Conservation (phyloP, 257 asterid species). For the Nicotiana undulata region DNA sequence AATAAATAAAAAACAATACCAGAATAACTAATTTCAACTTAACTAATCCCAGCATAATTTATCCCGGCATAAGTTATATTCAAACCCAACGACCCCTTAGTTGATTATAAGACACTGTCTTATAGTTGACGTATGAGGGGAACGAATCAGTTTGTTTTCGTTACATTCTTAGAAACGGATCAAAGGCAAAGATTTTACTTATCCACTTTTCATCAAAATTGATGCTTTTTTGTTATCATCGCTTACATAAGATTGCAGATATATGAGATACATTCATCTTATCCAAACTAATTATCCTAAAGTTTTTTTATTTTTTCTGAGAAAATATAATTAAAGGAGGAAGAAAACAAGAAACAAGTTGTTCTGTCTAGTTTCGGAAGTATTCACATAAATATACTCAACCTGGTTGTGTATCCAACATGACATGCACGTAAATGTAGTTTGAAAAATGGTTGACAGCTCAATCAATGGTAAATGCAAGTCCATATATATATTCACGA, state of each 20-base stretch:
- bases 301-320: background rate
- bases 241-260: background rate
- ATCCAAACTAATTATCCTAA: background rate
- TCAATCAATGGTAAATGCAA: background rate
- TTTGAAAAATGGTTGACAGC: constrained; percentile 8
- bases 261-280: background rate
- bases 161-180: background rate
- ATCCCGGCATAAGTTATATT: too few relatives aligned
- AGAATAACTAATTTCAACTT: too few relatives aligned
- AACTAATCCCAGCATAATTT: too few relatives aligned
- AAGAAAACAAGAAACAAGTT: background rate
- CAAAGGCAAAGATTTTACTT: background rate
- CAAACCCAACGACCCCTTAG: too few relatives aligned
- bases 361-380: constrained; percentile 11
- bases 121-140: background rate
- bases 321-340: background rate
- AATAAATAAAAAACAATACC: too few relatives aligned
- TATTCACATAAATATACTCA: constrained; percentile 14
- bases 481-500: background rate
- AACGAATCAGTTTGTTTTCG: background rate
- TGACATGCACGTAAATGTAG: background rate
- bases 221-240: background rate
- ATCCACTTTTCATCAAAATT: background rate
- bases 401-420: background rate
- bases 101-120: background rate